phyloP scores from a whole-genome alignment of 208 protist genomes.

The Trypanosoma platydactyli region DNA sequence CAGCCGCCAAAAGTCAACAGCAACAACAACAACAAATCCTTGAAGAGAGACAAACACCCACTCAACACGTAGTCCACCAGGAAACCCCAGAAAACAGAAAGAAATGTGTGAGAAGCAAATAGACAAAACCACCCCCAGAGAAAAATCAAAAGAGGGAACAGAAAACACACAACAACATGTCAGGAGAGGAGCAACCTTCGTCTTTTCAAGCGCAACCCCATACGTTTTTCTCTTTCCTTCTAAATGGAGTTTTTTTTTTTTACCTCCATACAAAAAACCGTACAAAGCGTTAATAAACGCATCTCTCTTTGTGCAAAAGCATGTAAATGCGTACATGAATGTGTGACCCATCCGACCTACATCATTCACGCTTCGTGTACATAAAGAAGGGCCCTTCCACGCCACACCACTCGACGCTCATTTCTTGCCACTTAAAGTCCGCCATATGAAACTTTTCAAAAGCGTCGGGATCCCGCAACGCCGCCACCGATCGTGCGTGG shows the following conservation, averaged over 20 bases:
- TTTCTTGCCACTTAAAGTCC: slow-evolving; percentile 73
- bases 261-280: neutral
- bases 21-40: no score
- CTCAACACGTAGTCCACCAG: no score
- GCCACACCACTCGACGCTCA: slow-evolving; percentile 75
- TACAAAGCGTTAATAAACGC: slow-evolving; percentile 26
- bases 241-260: slow-evolving; percentile 5
- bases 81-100: slow-evolving; percentile 14
- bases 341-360: no score
- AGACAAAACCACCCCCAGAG: neutral
- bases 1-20: slow-evolving; percentile 2
- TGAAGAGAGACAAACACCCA: no score
- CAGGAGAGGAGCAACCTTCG: neutral
- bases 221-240: neutral
- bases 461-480: slow-evolving; percentile 68
- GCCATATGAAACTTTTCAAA: slow-evolving; percentile 71
- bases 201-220: neutral
- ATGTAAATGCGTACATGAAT: no score
- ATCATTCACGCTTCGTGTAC: slow-evolving; percentile 36
- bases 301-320: slow-evolving; percentile 3
- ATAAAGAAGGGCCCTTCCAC: slow-evolving; percentile 55
- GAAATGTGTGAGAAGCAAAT: neutral
- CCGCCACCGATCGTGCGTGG: slow-evolving; percentile 56
- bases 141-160: slow-evolving; percentile 19
- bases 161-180: slow-evolving; percentile 13